phyloP scores from a whole-genome alignment of 2,329 filamentous ascomycete genomes.

The Pseudocercospora cruenta region DNA sequence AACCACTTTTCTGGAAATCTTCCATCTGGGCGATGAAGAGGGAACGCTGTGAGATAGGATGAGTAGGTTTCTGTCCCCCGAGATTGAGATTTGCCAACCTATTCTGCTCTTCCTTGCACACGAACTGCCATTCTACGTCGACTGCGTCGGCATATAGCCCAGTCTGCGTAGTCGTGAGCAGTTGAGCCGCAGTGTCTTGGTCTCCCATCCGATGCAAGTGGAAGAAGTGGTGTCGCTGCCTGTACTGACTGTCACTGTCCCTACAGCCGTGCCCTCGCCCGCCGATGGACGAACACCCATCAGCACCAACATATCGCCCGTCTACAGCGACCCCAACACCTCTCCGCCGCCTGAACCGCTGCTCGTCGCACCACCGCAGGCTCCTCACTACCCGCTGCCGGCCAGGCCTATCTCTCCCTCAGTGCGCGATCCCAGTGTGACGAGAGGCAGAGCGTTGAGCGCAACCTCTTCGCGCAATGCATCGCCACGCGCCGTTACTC shows the following conservation, averaged over 20 bases:
- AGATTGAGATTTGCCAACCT: conserved; percentile 5
- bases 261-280: conserved; percentile 34
- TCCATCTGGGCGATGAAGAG: conserved; percentile 9
- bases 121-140: background rate
- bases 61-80: conserved; percentile 20
- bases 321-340: conserved; percentile 29
- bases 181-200: background rate
- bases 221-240: conserved; percentile 18
- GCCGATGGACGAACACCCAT: conserved; percentile 31
- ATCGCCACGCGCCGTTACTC: conserved; percentile 50
- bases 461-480: conserved; percentile 45
- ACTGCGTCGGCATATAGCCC: background rate
- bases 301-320: conserved; percentile 22
- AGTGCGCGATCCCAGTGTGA: conserved; percentile 48
- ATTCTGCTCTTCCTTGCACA: background rate
- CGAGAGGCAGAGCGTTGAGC: conserved; percentile 51
- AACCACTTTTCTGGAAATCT: background rate
- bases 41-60: conserved; percentile 19
- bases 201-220: conserved; percentile 1
- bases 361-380: conserved; percentile 36
- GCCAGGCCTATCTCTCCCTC: conserved; percentile 18
- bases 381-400: conserved; percentile 26
- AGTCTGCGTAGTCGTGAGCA: background rate
- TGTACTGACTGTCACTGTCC: conserved; percentile 32
- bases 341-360: conserved; percentile 40